Base-by-base conservation (phyloP, 768 basidiomycete species). In the Hericium erinaceus region DNA sequence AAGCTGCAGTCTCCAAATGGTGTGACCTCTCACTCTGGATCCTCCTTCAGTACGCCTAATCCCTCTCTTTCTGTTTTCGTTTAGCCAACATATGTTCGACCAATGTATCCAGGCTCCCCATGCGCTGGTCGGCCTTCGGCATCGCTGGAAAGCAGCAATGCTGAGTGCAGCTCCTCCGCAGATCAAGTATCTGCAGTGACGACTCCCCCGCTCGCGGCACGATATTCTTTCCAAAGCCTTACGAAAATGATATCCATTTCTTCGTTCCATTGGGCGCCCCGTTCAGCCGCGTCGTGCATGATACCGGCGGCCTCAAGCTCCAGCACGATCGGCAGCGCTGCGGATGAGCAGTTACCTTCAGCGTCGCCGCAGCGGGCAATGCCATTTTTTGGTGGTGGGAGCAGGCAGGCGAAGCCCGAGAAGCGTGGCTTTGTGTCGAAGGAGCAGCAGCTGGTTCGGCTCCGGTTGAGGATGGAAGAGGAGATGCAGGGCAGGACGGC, bases 371-470 rank as follows among this genome's bases (percentile, higher is more conserved):
- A 52, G 55, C 54, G 59, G 41, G 57, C 61, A 54, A 54, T 54
- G 39, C 28, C 62, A 10, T 56, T 62, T 40, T 55, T 53, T 37
- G 53, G 60, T 38, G 28, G 52, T 56, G 48, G 20, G 50, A 48
- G 41, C 39, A 58, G 50, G 59, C 44, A 62, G 48, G 51, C 44
- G 44, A 62, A 49, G 58, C 50, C 60, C 56, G 64, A 71, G 60
- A 70, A 71, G 57, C 58, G 60, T n/a, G 60, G 58, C 11, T 87
- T 75, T 65, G 83, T 87, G 50, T 76, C 83, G 26, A 84, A 79
- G 66, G 78, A 84, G 64, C 78, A 74, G 61, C 89, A 92, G 68
- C 68, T 91, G 63, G 79, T 80, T 66, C 82, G 79, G 70, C 70
- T 91, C 64, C 77, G 75, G 67, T 64, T 68, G 37, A 80, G 83